Base-by-base conservation (phyloP, 306 rosid genomes). In the Glycine latifolia region DNA sequence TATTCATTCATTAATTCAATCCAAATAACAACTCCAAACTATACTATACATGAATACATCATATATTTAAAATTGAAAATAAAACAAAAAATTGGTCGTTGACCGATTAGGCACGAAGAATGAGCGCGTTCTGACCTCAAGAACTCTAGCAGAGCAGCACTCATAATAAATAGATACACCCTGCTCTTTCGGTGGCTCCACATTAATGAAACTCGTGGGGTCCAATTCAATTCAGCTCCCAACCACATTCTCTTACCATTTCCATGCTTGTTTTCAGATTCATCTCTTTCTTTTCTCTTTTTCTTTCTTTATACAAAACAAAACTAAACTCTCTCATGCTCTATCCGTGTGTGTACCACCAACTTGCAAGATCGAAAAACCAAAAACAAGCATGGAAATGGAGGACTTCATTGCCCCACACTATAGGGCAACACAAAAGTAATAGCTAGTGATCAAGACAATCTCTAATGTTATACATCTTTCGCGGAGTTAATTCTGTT, bases 371-470 rank as follows among this genome's bases (percentile, higher is more conserved):
- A 56, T 65, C 26, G n/a, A 26, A 73, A 75, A 20, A 56, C 87
- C 83, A 86, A 89, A 92, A 90, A 91, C 97, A 92, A 89, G 85
- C 88, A 86, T 89, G 91, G 91, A 92, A 91, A 92, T 90, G 84
- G 89, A 83, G 89, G 74, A 47, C 71, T 41, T 14, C 13, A 67
- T 66, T 81, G 43, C 52, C 79, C 56, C 5, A 26, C 1, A 31
- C 71, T 26, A 26, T 26, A 26, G 31, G 31, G 31, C 35, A 58
- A 5, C 67, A 26, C 44, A 0, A 50, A 75, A 26, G 3, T 53
- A 47, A 67, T 26, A 26, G 1, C 31, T 44, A 53, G 10, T 60
- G 26, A 8, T 67, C 17, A 67, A 58, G 2, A 72, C 74, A 50
- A 80, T 31, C 85, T 75, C 52, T 75, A 44, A 55, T 37, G 2